Evolutionary conservation across 371 early-diverging fungal species (phyloP), one percentile per base, ranked within the genome.

Genomic region (Amoeboradix gromovi): DNA sequence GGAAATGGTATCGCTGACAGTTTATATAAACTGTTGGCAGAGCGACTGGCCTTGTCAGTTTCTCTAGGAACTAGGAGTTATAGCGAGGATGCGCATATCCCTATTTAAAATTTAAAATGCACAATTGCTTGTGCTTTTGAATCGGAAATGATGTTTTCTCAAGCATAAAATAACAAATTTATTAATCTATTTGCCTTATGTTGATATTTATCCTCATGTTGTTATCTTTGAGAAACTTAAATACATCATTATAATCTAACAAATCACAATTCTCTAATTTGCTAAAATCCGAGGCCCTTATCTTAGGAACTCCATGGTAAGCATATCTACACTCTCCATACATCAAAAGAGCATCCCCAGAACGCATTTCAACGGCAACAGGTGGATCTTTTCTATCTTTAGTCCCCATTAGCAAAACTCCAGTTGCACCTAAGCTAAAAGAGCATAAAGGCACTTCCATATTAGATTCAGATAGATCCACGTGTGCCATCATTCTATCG

Each of bases 401-500:
- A 31, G 28, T 71, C 29, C 73, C 73, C 27, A 73, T 28, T 0
- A 73, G 70, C 31, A 73, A 71, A 31, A 73, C 69, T 31, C 71
- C 68, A 0, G 71, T 69, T 17, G 30, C 12, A 29, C 73, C 73
- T 66, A 73, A 82, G 80, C 86, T 89, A 30, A 87, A 74, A 16
- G 89, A 89, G 5, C 92, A 84, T 29, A 94, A 77, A 1, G 94
- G 92, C 1, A 91, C 90, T 28, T 82, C 82, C 83, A 85, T 87
- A 74, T 90, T 90, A 29, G 83, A 73, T 74, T 96, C 97, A 69
- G 88, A 87, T 68, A 87, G 79, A 75, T 96, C 97, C 28, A 92
- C 90, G 77, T 96, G 97, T 2, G 86, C 92, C 81, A 88, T 92
- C 69, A 96, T 75, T 1, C 87, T 78, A 74, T 92, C 89, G 48